Evolutionary conservation across 2,329 filamentous ascomycete genomes (phyloP), one percentile per base, ranked within the genome.

Genomic region (Epichloe elymi): DNA sequence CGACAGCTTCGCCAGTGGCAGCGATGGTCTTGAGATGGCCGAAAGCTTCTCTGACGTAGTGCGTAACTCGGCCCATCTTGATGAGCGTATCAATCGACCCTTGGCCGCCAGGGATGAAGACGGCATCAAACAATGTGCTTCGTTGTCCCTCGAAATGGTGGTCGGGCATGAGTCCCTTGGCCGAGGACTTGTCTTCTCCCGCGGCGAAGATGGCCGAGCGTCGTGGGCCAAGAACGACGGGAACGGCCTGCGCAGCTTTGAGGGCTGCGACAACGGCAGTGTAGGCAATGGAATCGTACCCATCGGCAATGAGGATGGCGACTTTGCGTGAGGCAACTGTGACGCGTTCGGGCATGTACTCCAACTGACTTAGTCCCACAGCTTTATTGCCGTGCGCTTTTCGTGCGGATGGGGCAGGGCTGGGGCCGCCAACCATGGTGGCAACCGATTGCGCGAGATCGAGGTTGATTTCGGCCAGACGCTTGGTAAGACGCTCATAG

Each of bases 61-160:
- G 83, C 2, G 85, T 61, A 0, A 85, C 85, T 17, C 86, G 82
- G 0, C 87, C 86, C 54, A 76, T 87, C 70, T 82, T 79, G 51
- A 74, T 68, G 0, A 93, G 75, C 0, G 79, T 80, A 49, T 76
- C 69, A 43, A 86, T 68, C 1, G 80, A 79, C 52, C 82, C 72
- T 0, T 74, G 70, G 1, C 88, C 87, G 1, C 86, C 86, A 1
- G 86, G 86, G 3, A 94, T 70, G 60, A 88, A 89, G 30, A 90
- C 62, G 0, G 85, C 82, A 62, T 93, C 88, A 56, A 91, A 91
- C 74, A 93, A 80, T 37, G 84, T 88, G 30, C 82, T 87, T 15
- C 87, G 79, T 76, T 85, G 82, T 0, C 85, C 87, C 58, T 90
- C 84, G 47, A 91, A 79, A 62, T 90, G 85, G 62, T 93, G 86